Evolutionary conservation across 2,329 filamentous ascomycete species (phyloP), one percentile per base, ranked within the genome.

Genomic region (Ophiocordyceps sinensis): DNA sequence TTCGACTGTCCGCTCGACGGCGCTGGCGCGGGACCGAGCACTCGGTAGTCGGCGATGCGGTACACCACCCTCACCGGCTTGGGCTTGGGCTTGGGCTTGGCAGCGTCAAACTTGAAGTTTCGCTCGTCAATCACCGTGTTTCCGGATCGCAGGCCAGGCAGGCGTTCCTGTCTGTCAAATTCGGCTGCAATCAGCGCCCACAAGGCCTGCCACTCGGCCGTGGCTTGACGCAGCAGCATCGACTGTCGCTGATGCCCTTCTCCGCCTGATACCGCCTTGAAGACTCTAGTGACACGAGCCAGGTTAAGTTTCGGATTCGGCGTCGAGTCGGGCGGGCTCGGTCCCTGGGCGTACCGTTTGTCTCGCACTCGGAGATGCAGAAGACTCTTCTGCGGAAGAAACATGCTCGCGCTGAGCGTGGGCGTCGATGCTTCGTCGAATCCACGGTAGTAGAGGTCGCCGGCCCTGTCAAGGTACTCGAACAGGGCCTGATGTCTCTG

Each of bases 361-460:
- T 52, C 46, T 28, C 47, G 49, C 45, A 66, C 66, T 42, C 65
- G 55, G 47, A 73, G 70, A 49, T 62, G 73, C 64, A 69, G 70
- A 32, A 73, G 61, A 44, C 65, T 64, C 42, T 61, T 62, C 43
- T 66, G 67, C 4, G 70, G 66, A 5, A 71, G 52, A 43, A 76
- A 70, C 57, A 75, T 65, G 44, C 63, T 69, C 39, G 72, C 66
- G 37, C 67, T 71, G 21, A 75, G 56, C n/a, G 69, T 73, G 45
- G 72, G 69, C 11, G 74, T 60, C 12, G 68, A 65, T 14, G 70
- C 64, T 42, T 71, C 67, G 14, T 62, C 63, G 43, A 66, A 63
- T 11, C 64, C 57, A 47, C 65, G 61, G 43, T 68, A 66, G 47
- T 66, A 67, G 47, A 71, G 68, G 8, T 66, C 65, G 7, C 68